A percentile compares a stretch with the other conserved stretches of the same genome.
Evolutionary conservation across 306 rosid genomes (phyloP).

Genomic region (Cucurbita moschata): DNA sequence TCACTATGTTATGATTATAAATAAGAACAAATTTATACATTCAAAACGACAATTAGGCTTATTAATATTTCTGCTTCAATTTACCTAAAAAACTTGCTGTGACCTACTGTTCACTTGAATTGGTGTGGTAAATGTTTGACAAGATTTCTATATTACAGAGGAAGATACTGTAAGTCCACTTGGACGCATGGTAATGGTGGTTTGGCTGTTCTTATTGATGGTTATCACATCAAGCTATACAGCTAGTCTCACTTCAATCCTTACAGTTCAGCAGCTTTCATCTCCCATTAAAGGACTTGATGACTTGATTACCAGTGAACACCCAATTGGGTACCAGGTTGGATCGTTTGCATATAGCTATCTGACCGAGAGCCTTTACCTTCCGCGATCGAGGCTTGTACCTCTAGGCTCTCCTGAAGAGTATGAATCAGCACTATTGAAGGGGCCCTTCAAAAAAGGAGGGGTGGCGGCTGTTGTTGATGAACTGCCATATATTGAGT

Average conservation of each 20-base stretch:
- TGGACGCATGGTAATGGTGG: slow-evolving; percentile 84
- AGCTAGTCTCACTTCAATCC: slow-evolving; percentile 89
- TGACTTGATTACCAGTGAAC: slow-evolving; percentile 57
- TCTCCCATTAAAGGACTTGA: slow-evolving; percentile 82
- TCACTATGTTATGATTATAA: background rate
- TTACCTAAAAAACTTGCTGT: background rate
- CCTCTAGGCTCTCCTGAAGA: slow-evolving; percentile 70
- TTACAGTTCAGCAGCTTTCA: slow-evolving; percentile 80
- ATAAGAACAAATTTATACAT: background rate
- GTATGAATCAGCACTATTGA: slow-evolving; percentile 54
- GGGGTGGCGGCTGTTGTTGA: slow-evolving; percentile 91
- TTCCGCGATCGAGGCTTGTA: slow-evolving; percentile 54
- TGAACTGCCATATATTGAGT: slow-evolving; percentile 73
- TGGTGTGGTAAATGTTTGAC: background rate
- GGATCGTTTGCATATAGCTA: slow-evolving; percentile 83
- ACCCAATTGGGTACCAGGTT: slow-evolving; percentile 84
- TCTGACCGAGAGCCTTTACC: slow-evolving; percentile 51
- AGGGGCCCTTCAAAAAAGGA: slow-evolving; percentile 49
- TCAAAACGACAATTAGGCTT: background rate
- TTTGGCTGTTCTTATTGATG: slow-evolving; percentile 90
- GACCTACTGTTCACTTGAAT: background rate
- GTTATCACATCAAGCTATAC: slow-evolving; percentile 91
- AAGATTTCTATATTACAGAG: slow-evolving; percentile 38
- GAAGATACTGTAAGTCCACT: slow-evolving; percentile 63
- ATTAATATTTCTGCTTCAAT: background rate